Evolutionary conservation across 192 early-diverging fungal species (phyloP), one percentile per base, ranked within the genome.

Genomic region (Martensiomyces pterosporus): DNA sequence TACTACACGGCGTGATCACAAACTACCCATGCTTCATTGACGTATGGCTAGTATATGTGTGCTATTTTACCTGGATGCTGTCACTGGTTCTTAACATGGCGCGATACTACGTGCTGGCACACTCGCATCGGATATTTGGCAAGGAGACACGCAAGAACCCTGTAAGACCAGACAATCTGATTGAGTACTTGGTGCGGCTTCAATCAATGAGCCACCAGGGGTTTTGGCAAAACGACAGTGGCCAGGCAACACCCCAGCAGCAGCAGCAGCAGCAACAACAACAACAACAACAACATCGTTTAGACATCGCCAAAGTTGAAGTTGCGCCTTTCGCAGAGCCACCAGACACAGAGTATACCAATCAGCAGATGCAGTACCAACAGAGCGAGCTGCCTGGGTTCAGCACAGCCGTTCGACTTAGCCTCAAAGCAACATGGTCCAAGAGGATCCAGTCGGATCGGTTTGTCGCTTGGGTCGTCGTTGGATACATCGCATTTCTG

Each of bases 11-110:
- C 23, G 45, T 46, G 16, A 25, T 54, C 15, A 17, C 16, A 21
- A 16, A 10, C 0, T 62, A 54, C n/a, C 59, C 59, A 9, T 62
- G 59, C 24, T 62, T 52, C 39, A n/a, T 62, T n/a, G 40, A 62
- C 38, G 22, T 62, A 18, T 62, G 59, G 59, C 33, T 62, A 16
- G 10, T 62, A 25, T 62, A 62, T 25, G 4, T 43, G 4, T 14
- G 24, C 7, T 49, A 62, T 44, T 18, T 38, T 1, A 9, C 23
- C 9, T 62, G 59, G 59, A 10, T 33, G 17, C 13, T 33, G 15
- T 23, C 41, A 3, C 34, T 61, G 4, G 33, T 36, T 5, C 25
- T 61, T 19, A 18, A 43, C 13, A 62, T 62, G 59, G 17, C 36
- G 15, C 51, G 59, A 17, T 62, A 54, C 17, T 54, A 54, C 27